Base-by-base conservation (phyloP, 1,139 yeast species). In the Saccharomyces pastorianus region DNA sequence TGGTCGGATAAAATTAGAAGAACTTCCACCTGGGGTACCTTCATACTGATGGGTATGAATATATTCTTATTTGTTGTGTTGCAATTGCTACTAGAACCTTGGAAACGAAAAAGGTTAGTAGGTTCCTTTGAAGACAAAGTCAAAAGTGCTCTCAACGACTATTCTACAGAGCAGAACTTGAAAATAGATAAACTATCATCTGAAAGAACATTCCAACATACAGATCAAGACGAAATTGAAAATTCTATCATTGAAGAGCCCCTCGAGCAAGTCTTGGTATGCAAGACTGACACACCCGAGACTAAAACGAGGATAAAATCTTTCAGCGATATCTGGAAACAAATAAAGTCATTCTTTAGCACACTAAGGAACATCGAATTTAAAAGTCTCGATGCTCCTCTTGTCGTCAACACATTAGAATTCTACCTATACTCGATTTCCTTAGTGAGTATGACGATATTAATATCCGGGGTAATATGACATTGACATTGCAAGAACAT, bases 1-100 rank as follows among this genome's bases (percentile, higher is more conserved):
- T 95, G 99, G 99, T 88, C 96, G 4, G 99, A 95, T 71, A 91
- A 91, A 69, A 93, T 93, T 57, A 76, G 99, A 59, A 78, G 95
- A 58, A 90, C 96, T 2, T 88, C 96, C 8, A 91, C 99, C 0
- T 95, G 96, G 96, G 99, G 98, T 1, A 93, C 99, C 0, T 84
- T 95, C 80, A 75, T 85, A 1, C 77, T 95, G 51, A 90, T 90
- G 96, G 95, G 91, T 1, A 79, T 90, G 60, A 95, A 95, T 71
- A 79, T 93, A 23, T 57, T 87, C 17, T 71, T 95, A 46, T 90
- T 95, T 62, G 65, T 90, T 4, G 74, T 88, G 2, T 95, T 95
- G 13, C 96, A 95, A 56, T 75, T 93, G 61, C 77, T 90, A 0
- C 82, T 95, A 51, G 99, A 95, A 72, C 99, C 99, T 0, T 89